Evolutionary conservation across 306 rosid species (phyloP).

Genomic region (Fragaria nilgerrensis): DNA sequence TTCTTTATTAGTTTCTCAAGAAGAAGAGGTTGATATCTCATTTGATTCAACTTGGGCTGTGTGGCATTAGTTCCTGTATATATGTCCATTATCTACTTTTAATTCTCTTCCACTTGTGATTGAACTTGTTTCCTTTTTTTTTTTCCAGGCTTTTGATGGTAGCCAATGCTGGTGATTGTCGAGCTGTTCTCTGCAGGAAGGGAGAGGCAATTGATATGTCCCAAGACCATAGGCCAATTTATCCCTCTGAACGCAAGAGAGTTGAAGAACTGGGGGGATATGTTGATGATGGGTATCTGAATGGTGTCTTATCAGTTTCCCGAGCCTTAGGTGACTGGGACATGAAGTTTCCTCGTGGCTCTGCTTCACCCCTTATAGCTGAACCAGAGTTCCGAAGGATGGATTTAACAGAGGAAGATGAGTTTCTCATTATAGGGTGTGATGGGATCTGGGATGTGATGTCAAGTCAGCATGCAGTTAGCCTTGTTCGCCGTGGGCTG

Average conservation of each 20-base stretch:
- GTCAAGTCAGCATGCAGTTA: slow-evolving; percentile 89
- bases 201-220: slow-evolving; percentile 97
- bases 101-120: neutral
- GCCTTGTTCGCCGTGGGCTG: slow-evolving; percentile 72
- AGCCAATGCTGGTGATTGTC: slow-evolving; percentile 95
- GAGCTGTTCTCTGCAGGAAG: slow-evolving; percentile 89
- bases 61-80: neutral
- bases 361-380: slow-evolving; percentile 81
- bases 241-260: slow-evolving; percentile 66
- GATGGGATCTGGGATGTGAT: slow-evolving; percentile 97
- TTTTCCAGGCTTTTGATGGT: slow-evolving; percentile 78
- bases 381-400: slow-evolving; percentile 79
- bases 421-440: slow-evolving; percentile 92
- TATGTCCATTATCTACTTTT: neutral
- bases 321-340: slow-evolving; percentile 99
- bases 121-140: neutral
- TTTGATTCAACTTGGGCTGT: neutral
- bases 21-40: neutral
- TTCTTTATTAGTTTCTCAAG: neutral
- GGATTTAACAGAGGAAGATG: slow-evolving; percentile 81
- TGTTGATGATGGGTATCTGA: slow-evolving; percentile 83
- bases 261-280: slow-evolving; percentile 79
- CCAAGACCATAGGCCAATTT: slow-evolving; percentile 81
- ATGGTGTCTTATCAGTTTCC: slow-evolving; percentile 77
- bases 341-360: slow-evolving; percentile 76